Base-by-base conservation (phyloP, 345 rosid genomes). In the Gossypium ekmanianum region DNA sequence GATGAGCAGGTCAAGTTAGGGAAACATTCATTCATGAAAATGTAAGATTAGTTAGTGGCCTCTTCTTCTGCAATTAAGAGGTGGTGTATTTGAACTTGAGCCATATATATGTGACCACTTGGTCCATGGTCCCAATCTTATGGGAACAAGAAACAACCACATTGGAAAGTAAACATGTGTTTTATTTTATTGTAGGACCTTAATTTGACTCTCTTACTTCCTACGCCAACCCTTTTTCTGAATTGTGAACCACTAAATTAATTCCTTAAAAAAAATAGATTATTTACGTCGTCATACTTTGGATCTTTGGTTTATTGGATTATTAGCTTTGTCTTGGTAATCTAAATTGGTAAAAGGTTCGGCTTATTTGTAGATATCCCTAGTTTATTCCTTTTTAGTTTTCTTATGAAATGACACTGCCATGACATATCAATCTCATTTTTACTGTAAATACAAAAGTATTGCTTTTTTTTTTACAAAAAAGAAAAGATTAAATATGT, bases 51-150 rank as follows among this genome's bases (percentile, higher is more conserved):
- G 7, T 34, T 5, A 4, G 41, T 34, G 7, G 7, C 41, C 41
- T 34, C 7, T 34, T 5, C 41, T 34, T 34, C 41, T 0, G 41
- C 41, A 34, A 34, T 5, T 34, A 34, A 6, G 41, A 34, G 41
- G 41, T 34, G 41, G 41, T 34, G 7, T 34, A 34, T 5, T 34
- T 34, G 41, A 34, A 34, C 41, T 34, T 34, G 1, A 34, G 41
- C 7, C 41, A 34, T 34, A 34, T 34, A 34, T 34, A 34, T 34
- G 39, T 34, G 6, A 34, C 54, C 29, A 73, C 76, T 66, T 50
- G 71, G 73, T 16, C 50, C 12, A 61, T 54, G 85, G 85, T 80
- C 85, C 83, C 82, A 10, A 73, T 61, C 77, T 74, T 63, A 64
- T 18, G 52, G 86, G 86, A 83, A 70, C 78, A 76, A 5, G 52